Evolutionary conservation across 2,329 filamentous ascomycete species (phyloP).

Genomic region (Chlorencoelia australis): DNA sequence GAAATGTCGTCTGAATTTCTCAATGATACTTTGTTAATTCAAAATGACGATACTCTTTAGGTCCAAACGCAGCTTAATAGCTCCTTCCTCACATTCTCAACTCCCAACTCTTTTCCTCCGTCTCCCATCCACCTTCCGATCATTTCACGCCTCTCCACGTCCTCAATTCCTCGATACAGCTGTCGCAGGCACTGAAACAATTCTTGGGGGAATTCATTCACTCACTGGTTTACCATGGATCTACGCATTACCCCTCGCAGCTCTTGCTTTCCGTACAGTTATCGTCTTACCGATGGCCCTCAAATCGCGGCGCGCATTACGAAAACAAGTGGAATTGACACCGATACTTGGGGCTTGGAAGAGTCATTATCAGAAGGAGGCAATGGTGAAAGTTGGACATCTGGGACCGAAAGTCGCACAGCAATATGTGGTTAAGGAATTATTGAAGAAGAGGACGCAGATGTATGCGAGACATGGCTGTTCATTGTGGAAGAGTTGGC

Average conservation of each 20-base stretch:
- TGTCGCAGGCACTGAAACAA: constrained; percentile 33
- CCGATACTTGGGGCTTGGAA: constrained; percentile 34
- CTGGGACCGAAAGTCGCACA: constrained; percentile 15
- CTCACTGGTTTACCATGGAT: constrained; percentile 42
- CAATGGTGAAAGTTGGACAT: constrained; percentile 19
- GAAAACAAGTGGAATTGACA: constrained; percentile 32
- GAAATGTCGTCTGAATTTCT: too few relatives aligned
- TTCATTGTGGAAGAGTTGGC: constrained; percentile 25
- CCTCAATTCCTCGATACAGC: constrained; percentile 33
- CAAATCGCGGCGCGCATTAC: constrained; percentile 30
- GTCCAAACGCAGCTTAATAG: background rate
- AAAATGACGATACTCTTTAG: constrained; percentile 6
- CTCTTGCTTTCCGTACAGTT: constrained; percentile 37
- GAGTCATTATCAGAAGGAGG: constrained; percentile 19
- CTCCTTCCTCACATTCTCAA: background rate
- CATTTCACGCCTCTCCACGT: constrained; percentile 40
- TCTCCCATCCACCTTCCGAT: constrained; percentile 26
- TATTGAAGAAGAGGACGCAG: constrained; percentile 18
- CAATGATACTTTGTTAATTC: too few relatives aligned
- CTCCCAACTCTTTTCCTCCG: constrained; percentile 11
- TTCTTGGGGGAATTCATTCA: constrained; percentile 41
- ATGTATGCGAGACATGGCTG: constrained; percentile 30
- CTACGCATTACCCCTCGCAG: constrained; percentile 42
- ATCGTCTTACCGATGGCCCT: constrained; percentile 38
- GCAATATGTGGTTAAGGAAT: constrained; percentile 13